Conservation (phyloP, 2,329 filamentous ascomycete species). For the Talaromyces marneffei region DNA sequence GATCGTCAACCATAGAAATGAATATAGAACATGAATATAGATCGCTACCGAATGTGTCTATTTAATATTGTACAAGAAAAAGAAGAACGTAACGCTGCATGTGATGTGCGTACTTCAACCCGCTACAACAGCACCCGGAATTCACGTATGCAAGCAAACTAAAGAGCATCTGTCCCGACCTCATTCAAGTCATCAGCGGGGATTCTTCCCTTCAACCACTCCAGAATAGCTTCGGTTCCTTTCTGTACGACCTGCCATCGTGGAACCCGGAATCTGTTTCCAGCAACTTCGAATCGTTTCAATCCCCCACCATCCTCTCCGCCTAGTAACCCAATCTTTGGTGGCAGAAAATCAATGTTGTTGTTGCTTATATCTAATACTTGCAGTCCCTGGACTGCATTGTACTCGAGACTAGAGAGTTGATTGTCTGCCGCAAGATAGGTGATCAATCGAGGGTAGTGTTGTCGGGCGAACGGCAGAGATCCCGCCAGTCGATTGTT, state of each 20-base stretch:
- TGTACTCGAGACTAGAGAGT: conserved; percentile 65
- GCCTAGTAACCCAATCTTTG: conserved; percentile 70
- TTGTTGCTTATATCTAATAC: conserved; percentile 79
- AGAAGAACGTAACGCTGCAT: background rate
- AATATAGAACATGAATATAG: conserved; percentile 6
- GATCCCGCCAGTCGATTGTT: conserved; percentile 68
- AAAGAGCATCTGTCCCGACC: conserved; percentile 22
- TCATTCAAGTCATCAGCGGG: conserved; percentile 45
- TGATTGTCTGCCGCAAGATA: conserved; percentile 75
- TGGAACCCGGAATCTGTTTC: conserved; percentile 84
- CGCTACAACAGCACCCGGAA: background rate
- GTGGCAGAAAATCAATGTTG: conserved; percentile 73
- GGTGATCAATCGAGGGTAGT: conserved; percentile 64
- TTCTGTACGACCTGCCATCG: conserved; percentile 77
- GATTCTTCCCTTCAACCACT: conserved; percentile 73
- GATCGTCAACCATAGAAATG: conserved; percentile 18
- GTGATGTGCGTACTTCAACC: background rate
- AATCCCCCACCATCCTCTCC: conserved; percentile 47
- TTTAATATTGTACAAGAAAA: background rate
- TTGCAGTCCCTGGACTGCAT: conserved; percentile 66
- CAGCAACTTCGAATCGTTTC: conserved; percentile 68
- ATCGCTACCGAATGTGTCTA: background rate
- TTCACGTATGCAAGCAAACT: background rate
- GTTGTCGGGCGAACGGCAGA: conserved; percentile 60
- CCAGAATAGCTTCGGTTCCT: conserved; percentile 76